Evolutionary conservation across 2,329 filamentous ascomycete genomes (phyloP).

Genomic region (Paramyrothecium roridum): DNA sequence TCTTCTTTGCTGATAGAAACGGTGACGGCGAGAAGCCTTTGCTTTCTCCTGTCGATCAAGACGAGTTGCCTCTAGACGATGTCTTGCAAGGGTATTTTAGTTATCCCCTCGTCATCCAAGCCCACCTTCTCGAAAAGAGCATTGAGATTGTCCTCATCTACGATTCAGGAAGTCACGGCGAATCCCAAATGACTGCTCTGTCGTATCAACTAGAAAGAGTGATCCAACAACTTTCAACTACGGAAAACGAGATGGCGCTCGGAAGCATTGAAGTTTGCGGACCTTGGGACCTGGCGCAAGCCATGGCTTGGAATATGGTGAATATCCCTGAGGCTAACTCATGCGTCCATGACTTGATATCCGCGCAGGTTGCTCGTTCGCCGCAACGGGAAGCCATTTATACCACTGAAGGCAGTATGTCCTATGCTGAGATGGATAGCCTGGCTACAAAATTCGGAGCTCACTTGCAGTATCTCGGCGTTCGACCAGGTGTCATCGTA

Average conservation of each 20-base stretch:
- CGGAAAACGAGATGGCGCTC: no score
- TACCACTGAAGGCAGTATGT: not conserved
- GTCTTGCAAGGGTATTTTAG: not conserved
- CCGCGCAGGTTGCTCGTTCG: not conserved
- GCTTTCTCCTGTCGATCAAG: not conserved
- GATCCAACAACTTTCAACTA: no score
- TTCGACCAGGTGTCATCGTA: not conserved
- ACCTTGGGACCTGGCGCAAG: constrained; percentile 12
- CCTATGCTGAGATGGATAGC: not conserved
- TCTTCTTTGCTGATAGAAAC: not conserved
- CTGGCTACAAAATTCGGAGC: not conserved
- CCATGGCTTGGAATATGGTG: not conserved
- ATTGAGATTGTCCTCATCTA: not conserved
- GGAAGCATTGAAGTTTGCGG: constrained; percentile 3
- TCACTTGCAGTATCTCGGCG: not conserved
- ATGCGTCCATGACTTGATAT: not conserved
- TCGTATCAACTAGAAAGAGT: no score
- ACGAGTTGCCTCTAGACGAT: not conserved
- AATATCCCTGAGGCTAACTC: not conserved
- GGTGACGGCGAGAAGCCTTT: not conserved
- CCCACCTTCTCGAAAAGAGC: not conserved
- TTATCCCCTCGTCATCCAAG: not conserved
- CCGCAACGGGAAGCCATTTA: not conserved
- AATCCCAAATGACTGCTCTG: no score
- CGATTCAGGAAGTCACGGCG: not conserved